Evolutionary conservation across 2,329 filamentous ascomycete species (phyloP), one percentile per base, ranked within the genome.

Genomic region (Chalara sp.): DNA sequence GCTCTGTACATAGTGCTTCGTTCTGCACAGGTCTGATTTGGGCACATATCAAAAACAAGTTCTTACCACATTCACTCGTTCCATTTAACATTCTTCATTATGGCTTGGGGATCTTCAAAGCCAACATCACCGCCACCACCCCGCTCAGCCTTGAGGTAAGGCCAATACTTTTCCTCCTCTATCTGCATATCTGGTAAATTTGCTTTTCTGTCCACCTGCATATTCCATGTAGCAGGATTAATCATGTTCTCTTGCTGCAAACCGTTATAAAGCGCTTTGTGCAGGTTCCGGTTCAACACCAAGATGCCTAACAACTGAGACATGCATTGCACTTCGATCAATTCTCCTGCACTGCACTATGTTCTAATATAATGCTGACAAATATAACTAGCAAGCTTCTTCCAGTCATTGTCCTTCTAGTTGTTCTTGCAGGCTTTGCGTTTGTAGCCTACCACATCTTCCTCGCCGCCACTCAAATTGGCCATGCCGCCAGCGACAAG

Each of bases 401-500:
- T 31, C 86, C 87, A 5, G 76, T 90, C 45, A 51, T 87, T 51
- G 72, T 89, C 61, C 75, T 85, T 54, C 72, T 88, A 62, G 51
- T 74, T 54, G 61, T 86, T 47, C 65, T 87, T 31, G 75, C 68
- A 55, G 76, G 71, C 49, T 65, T 77, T 44, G 84, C 75, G 51
- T 88, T 81, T 70, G 72, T 91, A 52, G 78, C 79, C 54, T 89
- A 89, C 68, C 83, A 87, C 54, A 76, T 90, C 65, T 90, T 86
- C 69, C 68, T 86, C 49, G 82, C 81, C 68, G 75, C 79, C 50
- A 75, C 74, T 68, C 77, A 86, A 66, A 83, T 91, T 60, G 77
- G 80, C 54, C 73, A 80, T 53, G 75, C 79, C 52, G 84, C 86
- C 44, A 79, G 77, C 46, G 75, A 84, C 68, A 81, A 81, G 63